Evolutionary conservation across 169 alveolate genomes (phyloP), one percentile per base, ranked within the genome.

Genomic region (Cryptosporidium ubiquitum): DNA sequence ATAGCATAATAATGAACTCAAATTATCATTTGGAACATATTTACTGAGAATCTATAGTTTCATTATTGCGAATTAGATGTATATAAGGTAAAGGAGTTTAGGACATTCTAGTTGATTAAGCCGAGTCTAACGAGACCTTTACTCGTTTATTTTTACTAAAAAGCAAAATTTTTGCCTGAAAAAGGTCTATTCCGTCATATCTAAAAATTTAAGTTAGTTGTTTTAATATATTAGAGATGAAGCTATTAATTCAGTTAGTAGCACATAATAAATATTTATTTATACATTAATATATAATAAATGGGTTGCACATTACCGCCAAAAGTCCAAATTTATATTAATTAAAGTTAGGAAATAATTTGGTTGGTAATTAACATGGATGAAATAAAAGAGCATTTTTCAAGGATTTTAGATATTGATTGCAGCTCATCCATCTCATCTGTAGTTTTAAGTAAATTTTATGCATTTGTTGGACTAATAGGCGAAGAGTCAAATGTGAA

Each of bases 401-500:
- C 42, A 18, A 44, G n/a, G 20, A 44, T 18, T 5, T 39, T 61
- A 40, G 89, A 79, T 33, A 40, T 61, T 26, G 39, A 61, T 26
- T 79, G 89, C 20, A 37, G 47, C 4, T 58, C 89, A 29, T 42
- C 79, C 4, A 26, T 79, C 20, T 58, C 89, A 42, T 79, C 89
- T 12, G 66, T 61, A 58, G 52, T 64, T 40, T 61, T 64, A 12
- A 61, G 42, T 10, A 69, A 79, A 5, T 4, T 57, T 40, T 79
- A 79, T 58, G 75, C 26, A 16, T 64, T 79, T 40, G 74, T 42
- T 6, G 75, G 89, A 3, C 40, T 79, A n/a, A 60, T 79, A 9
- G 89, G 89, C 0, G 89, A 79, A 23, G 89, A 60, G 16, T 79
- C 89, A 5, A 79, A 79, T 44, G 75, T 79, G 12, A 57, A 61